Evolutionary conservation across 2,329 filamentous ascomycete genomes (phyloP).

Genomic region (Cladosporium austrohemisphaericum): DNA sequence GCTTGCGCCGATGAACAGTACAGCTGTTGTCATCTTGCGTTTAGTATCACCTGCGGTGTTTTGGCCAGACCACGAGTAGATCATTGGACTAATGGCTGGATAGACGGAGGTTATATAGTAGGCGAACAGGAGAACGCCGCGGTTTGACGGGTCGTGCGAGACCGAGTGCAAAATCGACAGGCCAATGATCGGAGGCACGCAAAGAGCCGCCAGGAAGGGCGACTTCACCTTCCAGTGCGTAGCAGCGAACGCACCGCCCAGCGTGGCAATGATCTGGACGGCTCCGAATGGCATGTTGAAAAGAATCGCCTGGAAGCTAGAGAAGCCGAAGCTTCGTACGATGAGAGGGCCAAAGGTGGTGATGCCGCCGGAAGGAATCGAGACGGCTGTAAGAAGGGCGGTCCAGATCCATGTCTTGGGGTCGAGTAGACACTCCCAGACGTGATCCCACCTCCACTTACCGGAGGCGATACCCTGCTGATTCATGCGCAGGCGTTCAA

Average conservation of each 20-base stretch:
- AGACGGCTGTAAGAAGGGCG: constrained; percentile 43
- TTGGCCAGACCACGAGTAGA: constrained; percentile 57
- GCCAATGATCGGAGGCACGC: constrained; percentile 55
- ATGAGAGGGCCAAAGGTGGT: constrained; percentile 58
- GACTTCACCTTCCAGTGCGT: constrained; percentile 55
- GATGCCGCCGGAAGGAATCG: constrained; percentile 57
- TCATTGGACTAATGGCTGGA: constrained; percentile 57
- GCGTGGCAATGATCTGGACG: constrained; percentile 57
- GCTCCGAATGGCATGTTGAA: constrained; percentile 61
- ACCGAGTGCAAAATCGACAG: constrained; percentile 52
- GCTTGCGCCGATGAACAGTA: constrained; percentile 60
- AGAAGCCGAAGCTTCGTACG: constrained; percentile 56
- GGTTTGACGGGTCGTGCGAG: constrained; percentile 44
- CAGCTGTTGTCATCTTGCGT: constrained; percentile 61
- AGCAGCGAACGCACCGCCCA: constrained; percentile 56
- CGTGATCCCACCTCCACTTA: constrained; percentile 51
- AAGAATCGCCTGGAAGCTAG: constrained; percentile 53
- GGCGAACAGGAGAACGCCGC: constrained; percentile 51
- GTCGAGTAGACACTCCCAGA: constrained; percentile 54
- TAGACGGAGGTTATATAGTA: constrained; percentile 61
- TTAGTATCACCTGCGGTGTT: constrained; percentile 69
- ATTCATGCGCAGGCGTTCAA: constrained; percentile 50
- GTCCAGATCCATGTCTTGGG: constrained; percentile 61
- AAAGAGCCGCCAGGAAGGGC: constrained; percentile 52
- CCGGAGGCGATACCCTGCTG: constrained; percentile 40